Conservation (phyloP, 2,329 filamentous ascomycete genomes). For the Microdochium bolleyi region DNA sequence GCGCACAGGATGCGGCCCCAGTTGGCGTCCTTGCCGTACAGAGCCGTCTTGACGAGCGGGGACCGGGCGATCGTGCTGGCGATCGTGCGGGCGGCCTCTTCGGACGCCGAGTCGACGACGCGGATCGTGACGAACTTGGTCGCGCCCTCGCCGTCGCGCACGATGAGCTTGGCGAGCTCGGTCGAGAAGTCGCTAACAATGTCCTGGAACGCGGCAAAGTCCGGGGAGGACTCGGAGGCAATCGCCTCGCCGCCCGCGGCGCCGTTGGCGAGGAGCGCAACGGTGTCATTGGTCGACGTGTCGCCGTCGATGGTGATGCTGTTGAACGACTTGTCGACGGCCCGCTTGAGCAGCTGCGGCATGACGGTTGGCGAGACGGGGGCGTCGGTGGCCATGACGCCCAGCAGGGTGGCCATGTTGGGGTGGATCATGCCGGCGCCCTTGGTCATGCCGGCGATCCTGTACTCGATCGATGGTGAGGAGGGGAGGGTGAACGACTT, state of each 20-base stretch:
- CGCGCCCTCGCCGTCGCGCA: constrained; percentile 92
- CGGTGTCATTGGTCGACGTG: constrained; percentile 94
- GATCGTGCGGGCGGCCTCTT: constrained; percentile 66
- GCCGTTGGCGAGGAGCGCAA: constrained; percentile 91
- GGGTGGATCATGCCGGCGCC: constrained; percentile 99
- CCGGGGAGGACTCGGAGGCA: constrained; percentile 40
- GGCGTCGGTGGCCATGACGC: constrained; percentile 86
- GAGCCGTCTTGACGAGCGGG: constrained; percentile 90
- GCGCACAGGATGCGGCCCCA: constrained; percentile 97
- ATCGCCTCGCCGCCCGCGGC: constrained; percentile 70
- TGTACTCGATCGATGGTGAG: constrained; percentile 66
- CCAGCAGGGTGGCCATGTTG: constrained; percentile 95
- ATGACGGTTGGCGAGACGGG: constrained; percentile 64
- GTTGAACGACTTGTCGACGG: constrained; percentile 85
- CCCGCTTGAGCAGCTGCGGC: constrained; percentile 60
- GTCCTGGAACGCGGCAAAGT: constrained; percentile 63
- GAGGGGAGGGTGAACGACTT: constrained; percentile 78
- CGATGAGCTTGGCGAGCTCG: constrained; percentile 83
- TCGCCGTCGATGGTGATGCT: constrained; percentile 95
- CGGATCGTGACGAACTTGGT: constrained; percentile 97
- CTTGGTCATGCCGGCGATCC: constrained; percentile 91
- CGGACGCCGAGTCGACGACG: constrained; percentile 64
- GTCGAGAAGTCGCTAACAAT: constrained; percentile 72
- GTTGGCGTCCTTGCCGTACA: constrained; percentile 96
- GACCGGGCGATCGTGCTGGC: constrained; percentile 85